These are phyloP conservation scores for Alloteropsis semialata DNA, from an alignment of 176 grass and related monocot species.

Conservation along the genomic window DNA sequence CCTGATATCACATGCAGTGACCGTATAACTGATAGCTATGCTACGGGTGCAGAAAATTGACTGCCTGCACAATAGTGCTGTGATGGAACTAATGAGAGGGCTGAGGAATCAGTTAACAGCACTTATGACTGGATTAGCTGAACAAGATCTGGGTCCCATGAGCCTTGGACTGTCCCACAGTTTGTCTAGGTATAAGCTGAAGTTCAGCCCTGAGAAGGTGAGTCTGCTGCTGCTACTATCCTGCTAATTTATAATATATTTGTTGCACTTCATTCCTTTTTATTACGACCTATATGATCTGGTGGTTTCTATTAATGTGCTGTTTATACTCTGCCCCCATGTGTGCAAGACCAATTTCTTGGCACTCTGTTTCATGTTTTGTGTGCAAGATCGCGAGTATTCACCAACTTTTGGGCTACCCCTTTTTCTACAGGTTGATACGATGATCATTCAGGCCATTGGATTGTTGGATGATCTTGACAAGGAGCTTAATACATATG, in stretches of 20 bases:
- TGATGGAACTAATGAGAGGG: constrained; percentile 96
- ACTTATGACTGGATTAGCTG: constrained; percentile 78
- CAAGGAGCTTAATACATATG: constrained; percentile 91
- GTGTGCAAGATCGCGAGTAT: background rate
- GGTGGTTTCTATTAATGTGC: background rate
- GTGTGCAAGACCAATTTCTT: background rate
- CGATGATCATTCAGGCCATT: constrained; percentile 98
- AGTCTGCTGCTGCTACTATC: background rate
- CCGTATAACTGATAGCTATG: background rate
- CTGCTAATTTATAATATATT: background rate
- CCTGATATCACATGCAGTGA: background rate
- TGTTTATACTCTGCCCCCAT: background rate
- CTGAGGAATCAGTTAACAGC: constrained; percentile 79
- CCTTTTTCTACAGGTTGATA: constrained; percentile 65
- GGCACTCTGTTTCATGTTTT: background rate
- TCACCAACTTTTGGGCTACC: background rate
- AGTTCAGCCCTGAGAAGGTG: constrained; percentile 96
- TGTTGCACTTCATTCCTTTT: background rate
- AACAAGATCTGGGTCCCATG: constrained; percentile 86
- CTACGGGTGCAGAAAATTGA: constrained; percentile 75
- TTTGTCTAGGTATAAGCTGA: constrained; percentile 91
- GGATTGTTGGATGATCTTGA: constrained; percentile 96
- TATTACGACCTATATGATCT: background rate
- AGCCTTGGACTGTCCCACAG: constrained; percentile 88
- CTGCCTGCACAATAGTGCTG: constrained; percentile 74